A percentile compares a stretch with the other conserved stretches of the same genome.
Conservation (phyloP, 2,329 filamentous ascomycete genomes). For the Epichloe typhina region DNA sequence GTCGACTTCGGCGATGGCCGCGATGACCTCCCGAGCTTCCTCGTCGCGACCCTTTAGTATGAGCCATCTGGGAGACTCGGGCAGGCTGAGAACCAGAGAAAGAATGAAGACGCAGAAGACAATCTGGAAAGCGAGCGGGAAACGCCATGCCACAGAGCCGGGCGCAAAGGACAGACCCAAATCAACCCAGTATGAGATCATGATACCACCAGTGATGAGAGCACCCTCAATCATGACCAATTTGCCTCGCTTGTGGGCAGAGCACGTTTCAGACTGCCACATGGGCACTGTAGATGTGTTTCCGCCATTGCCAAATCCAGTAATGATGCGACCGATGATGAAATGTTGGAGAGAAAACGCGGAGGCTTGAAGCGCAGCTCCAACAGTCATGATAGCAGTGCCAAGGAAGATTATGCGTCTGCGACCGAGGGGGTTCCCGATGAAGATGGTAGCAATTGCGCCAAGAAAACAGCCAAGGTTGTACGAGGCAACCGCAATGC, state of each 20-base stretch:
- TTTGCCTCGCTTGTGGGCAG: slow-evolving; percentile 43
- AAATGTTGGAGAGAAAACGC: slow-evolving; percentile 41
- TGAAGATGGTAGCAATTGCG: slow-evolving; percentile 52
- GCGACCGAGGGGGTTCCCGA: slow-evolving; percentile 49
- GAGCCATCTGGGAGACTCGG: slow-evolving; percentile 39
- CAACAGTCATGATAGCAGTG: slow-evolving; percentile 43
- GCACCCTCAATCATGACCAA: slow-evolving; percentile 48
- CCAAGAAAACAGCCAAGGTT: slow-evolving; percentile 51
- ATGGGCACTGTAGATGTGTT: slow-evolving; percentile 44
- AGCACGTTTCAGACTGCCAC: slow-evolving; percentile 48
- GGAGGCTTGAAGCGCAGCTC: slow-evolving; percentile 44
- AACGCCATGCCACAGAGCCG: slow-evolving; percentile 35
- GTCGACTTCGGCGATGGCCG: slow-evolving; percentile 41
- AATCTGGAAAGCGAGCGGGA: slow-evolving; percentile 43
- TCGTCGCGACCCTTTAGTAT: slow-evolving; percentile 32
- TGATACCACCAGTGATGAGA: slow-evolving; percentile 43
- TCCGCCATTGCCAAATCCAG: slow-evolving; percentile 43
- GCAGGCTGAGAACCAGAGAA: slow-evolving; percentile 35
- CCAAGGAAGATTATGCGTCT: slow-evolving; percentile 46
- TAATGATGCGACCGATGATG: slow-evolving; percentile 45
- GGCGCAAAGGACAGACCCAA: slow-evolving; percentile 40
- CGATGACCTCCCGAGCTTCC: slow-evolving; percentile 33
- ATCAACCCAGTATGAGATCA: slow-evolving; percentile 48
- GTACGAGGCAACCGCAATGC: slow-evolving; percentile 42
- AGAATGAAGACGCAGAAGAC: slow-evolving; percentile 47